phyloP scores from a whole-genome alignment of 306 rosid genomes.

The Trifolium subterraneum region DNA sequence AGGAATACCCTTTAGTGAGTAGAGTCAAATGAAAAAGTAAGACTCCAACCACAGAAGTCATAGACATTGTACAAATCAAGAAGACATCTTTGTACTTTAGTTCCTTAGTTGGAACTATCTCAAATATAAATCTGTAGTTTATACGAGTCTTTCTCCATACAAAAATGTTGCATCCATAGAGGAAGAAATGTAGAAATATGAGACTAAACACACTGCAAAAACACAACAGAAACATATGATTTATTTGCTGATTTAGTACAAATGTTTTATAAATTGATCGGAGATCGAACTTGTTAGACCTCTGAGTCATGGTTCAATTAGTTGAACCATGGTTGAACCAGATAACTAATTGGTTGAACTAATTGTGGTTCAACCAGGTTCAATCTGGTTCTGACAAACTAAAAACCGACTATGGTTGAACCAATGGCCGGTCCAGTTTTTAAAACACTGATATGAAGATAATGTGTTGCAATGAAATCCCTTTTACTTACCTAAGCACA shows the following conservation, averaged over 20 bases:
- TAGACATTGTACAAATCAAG: constrained; percentile 79
- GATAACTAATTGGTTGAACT: too few relatives aligned
- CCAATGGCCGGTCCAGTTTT: background rate
- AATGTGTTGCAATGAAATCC: background rate
- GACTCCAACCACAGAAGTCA: constrained; percentile 80
- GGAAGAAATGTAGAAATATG: constrained; percentile 90
- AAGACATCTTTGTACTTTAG: constrained; percentile 87
- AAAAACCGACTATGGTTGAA: background rate
- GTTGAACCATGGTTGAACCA: too few relatives aligned
- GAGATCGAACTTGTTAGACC: background rate
- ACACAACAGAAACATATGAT: constrained; percentile 18
- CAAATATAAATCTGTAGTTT: constrained; percentile 91
- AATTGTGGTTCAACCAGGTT: too few relatives aligned
- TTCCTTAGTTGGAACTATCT: constrained; percentile 71
- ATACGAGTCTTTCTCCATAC: constrained; percentile 92
- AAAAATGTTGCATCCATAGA: constrained; percentile 89
- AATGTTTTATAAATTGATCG: background rate
- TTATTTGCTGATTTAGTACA: constrained; percentile 16
- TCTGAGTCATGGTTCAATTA: background rate
- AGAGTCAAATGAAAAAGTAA: constrained; percentile 80
- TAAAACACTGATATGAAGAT: background rate
- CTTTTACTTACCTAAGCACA: constrained; percentile 73
- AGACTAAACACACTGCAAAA: constrained; percentile 95
- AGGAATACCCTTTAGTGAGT: constrained; percentile 77
- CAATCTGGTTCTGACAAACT: background rate